Conservation (phyloP, 371 early-diverging fungal genomes). For the Enterospora canceri region DNA sequence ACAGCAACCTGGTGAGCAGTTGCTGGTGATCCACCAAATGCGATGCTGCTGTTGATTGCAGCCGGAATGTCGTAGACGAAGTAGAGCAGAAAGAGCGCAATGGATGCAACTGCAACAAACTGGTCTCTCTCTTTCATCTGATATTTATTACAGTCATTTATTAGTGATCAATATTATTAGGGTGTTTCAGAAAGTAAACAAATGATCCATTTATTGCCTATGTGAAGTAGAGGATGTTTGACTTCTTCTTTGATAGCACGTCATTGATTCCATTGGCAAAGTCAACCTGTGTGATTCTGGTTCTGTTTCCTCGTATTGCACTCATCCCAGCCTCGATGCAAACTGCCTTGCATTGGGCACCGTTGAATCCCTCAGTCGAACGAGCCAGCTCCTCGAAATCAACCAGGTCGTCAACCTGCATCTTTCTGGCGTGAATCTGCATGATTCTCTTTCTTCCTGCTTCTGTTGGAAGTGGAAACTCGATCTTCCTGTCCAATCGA, state of each 20-base stretch:
- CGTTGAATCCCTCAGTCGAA: conserved; percentile 95
- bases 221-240: conserved; percentile 57
- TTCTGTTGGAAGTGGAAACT: conserved; percentile 94
- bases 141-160: not conserved
- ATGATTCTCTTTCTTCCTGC: conserved; percentile 92
- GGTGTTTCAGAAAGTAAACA: not conserved
- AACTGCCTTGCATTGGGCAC: conserved; percentile 97
- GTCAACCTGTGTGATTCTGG: conserved; percentile 84
- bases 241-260: conserved; percentile 99
- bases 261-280: conserved; percentile 98
- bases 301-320: conserved; percentile 76
- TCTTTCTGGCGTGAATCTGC: conserved; percentile 96
- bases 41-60: conserved; percentile 60
- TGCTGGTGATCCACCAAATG: conserved; percentile 51
- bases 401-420: conserved; percentile 82
- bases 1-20: conserved; percentile 58
- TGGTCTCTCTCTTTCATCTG: not conserved
- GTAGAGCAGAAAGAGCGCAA: conserved; percentile 59
- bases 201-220: conserved; percentile 37
- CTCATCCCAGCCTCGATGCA: conserved; percentile 99
- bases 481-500: conserved; percentile 96
- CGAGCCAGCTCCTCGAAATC: conserved; percentile 95
- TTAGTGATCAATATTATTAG: too few relatives aligned
- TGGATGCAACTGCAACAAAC: conserved; percentile 55
- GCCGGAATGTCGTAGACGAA: conserved; percentile 63